A percentile compares a stretch with the other conserved stretches of the same genome.
Evolutionary conservation across 306 rosid species (phyloP).

Genomic region (barrel medic (Medicago truncatula)): DNA sequence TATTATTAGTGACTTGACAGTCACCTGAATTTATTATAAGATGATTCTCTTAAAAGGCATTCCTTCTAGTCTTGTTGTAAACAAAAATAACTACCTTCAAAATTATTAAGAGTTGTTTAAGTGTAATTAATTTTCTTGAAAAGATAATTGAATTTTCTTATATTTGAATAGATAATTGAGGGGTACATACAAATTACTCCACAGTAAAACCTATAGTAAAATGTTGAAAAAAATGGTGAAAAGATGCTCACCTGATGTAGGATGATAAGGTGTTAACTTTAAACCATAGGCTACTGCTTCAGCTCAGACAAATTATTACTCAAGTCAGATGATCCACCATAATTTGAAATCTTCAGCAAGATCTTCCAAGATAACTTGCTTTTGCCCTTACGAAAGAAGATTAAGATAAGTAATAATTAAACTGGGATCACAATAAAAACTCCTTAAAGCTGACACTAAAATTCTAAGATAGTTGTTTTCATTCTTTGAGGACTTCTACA

Average conservation of each 20-base stretch:
- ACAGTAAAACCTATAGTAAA: constrained; percentile 16
- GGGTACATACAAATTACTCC: not conserved
- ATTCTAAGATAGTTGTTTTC: constrained; percentile 14
- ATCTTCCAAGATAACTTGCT: constrained; percentile 63
- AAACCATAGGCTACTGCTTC: constrained; percentile 55
- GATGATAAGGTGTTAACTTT: constrained; percentile 57
- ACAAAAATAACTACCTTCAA: no score
- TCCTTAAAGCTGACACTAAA: constrained; percentile 7
- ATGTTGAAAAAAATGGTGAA: constrained; percentile 33
- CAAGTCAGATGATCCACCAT: constrained; percentile 43
- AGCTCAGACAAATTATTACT: constrained; percentile 39
- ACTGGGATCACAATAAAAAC: constrained; percentile 15
- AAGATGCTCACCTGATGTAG: constrained; percentile 54
- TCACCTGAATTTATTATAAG: no score
- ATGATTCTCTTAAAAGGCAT: no score
- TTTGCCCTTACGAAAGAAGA: constrained; percentile 56
- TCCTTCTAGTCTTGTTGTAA: no score
- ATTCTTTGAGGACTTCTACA: constrained; percentile 21
- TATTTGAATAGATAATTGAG: not conserved
- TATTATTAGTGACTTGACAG: no score
- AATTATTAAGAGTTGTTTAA: no score
- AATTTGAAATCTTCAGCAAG: constrained; percentile 68
- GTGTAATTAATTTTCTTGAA: no score
- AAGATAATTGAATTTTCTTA: not conserved
- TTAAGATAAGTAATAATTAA: constrained; percentile 21